A percentile compares a stretch with the other conserved stretches of the same genome.
Evolutionary conservation across 805 yeast species (phyloP).

Genomic region (Wickerhamomyces sydowiorum): DNA sequence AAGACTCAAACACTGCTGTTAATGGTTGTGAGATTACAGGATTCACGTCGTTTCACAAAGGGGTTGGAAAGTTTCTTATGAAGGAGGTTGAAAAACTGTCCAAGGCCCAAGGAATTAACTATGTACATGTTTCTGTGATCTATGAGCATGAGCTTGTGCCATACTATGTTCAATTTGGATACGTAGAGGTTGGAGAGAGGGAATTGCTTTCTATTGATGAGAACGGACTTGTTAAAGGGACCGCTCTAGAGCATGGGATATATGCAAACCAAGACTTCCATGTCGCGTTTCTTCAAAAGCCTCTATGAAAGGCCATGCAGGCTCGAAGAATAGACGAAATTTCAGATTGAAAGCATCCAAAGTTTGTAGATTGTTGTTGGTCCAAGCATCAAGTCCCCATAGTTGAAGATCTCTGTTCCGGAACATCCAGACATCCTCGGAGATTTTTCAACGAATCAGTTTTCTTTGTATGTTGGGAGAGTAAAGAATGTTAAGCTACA

Average conservation of each 20-base stretch:
- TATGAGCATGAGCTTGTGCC: slow-evolving; percentile 13
- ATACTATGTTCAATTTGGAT: slow-evolving; percentile 15
- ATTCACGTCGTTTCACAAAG: slow-evolving; percentile 14
- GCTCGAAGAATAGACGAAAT: too few relatives aligned
- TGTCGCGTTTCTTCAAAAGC: slow-evolving; percentile 12
- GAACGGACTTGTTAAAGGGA: slow-evolving; percentile 14
- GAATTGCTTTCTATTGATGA: slow-evolving; percentile 9
- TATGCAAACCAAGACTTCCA: slow-evolving; percentile 17
- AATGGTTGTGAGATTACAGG: slow-evolving; percentile 14
- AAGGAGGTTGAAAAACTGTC: slow-evolving; percentile 2
- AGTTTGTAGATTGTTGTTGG: too few relatives aligned
- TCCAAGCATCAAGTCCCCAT: not conserved
- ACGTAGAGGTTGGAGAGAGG: slow-evolving; percentile 8
- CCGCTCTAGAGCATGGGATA: slow-evolving; percentile 14
- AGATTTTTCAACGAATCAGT: not conserved
- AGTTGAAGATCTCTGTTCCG: too few relatives aligned
- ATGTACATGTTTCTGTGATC: slow-evolving; percentile 12
- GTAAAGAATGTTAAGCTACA: not conserved
- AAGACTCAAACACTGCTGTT: not conserved
- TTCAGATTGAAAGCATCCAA: too few relatives aligned
- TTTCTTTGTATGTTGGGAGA: not conserved
- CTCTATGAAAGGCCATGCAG: too few relatives aligned
- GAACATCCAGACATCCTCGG: not conserved
- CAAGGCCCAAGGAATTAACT: not conserved
- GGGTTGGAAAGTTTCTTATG: slow-evolving; percentile 15